Evolutionary conservation across 805 yeast genomes (phyloP).

Genomic region (Saccharomyces paradoxus): DNA sequence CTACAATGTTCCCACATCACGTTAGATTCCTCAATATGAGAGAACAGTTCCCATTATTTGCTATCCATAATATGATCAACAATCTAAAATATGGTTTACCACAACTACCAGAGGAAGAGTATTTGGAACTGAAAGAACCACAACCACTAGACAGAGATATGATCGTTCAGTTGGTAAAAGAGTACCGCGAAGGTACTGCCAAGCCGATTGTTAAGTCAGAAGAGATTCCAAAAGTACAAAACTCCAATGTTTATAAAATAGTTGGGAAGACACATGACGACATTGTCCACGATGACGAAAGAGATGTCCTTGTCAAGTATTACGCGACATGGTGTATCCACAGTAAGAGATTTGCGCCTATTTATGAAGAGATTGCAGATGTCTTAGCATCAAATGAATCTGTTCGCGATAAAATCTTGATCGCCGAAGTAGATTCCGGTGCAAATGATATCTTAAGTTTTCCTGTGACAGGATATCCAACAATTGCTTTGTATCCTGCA

Average conservation of each 20-base stretch:
- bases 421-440: constrained; percentile 88
- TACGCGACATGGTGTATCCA: constrained; percentile 98
- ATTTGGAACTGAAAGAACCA: constrained; percentile 12
- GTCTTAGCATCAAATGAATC: constrained; percentile 46
- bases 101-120: constrained; percentile 40
- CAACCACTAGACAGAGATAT: constrained; percentile 41
- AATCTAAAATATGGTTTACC: constrained; percentile 73
- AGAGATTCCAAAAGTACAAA: constrained; percentile 77
- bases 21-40: constrained; percentile 78
- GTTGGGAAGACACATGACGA: constrained; percentile 80
- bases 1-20: constrained; percentile 70
- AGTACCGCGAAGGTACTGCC: constrained; percentile 56
- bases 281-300: constrained; percentile 45
- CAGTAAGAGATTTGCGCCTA: constrained; percentile 86
- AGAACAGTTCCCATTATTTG: constrained; percentile 84
- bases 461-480: constrained; percentile 85
- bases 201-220: constrained; percentile 76
- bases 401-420: constrained; percentile 46
- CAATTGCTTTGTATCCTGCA: constrained; percentile 85
- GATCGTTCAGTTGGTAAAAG: constrained; percentile 54
- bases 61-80: constrained; percentile 60
- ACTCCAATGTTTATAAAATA: constrained; percentile 60
- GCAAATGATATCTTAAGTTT: constrained; percentile 73
- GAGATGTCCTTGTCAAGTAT: constrained; percentile 80
- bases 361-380: constrained; percentile 78